These are phyloP conservation scores for Tagetes erecta DNA, from an alignment of 129 eudicot genomes.

Conservation along the genomic window DNA sequence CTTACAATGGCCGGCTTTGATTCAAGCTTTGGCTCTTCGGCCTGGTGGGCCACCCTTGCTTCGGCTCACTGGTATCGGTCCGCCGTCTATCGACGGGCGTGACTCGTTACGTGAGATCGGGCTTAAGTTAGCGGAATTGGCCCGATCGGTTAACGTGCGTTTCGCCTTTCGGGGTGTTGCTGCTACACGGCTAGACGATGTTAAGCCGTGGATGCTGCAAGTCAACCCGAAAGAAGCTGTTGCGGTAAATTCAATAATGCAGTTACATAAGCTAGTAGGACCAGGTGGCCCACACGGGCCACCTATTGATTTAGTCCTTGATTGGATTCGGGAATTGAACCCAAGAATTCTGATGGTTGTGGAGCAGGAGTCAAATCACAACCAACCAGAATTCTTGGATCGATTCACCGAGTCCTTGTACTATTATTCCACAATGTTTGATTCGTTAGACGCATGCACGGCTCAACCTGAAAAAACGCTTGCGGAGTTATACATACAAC, in stretches of 20 bases:
- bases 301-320: conserved; percentile 46
- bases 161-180: conserved; percentile 69
- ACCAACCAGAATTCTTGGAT: conserved; percentile 54
- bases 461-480: conserved; percentile 46
- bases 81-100: conserved; percentile 47
- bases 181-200: conserved; percentile 54
- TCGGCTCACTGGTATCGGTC: conserved; percentile 69
- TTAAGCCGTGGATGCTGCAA: conserved; percentile 68
- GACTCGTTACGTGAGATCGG: conserved; percentile 70
- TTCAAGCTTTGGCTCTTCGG: conserved; percentile 81
- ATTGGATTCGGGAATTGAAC: conserved; percentile 48
- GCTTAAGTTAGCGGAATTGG: conserved; percentile 54
- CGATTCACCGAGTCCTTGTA: conserved; percentile 69
- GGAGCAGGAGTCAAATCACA: conserved; percentile 85
- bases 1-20: conserved; percentile 86
- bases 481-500: conserved; percentile 62
- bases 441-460: conserved; percentile 63
- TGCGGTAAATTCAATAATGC: conserved; percentile 75
- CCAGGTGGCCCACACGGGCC: conserved; percentile 30
- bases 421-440: conserved; percentile 82
- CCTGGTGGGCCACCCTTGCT: conserved; percentile 74
- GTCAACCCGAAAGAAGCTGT: conserved; percentile 58
- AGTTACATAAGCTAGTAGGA: conserved; percentile 57
- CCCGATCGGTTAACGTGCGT: conserved; percentile 63
- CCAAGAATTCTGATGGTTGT: conserved; percentile 72